phyloP scores from a whole-genome alignment of 495 filamentous ascomycete species.

The Cladorrhinum samala region DNA sequence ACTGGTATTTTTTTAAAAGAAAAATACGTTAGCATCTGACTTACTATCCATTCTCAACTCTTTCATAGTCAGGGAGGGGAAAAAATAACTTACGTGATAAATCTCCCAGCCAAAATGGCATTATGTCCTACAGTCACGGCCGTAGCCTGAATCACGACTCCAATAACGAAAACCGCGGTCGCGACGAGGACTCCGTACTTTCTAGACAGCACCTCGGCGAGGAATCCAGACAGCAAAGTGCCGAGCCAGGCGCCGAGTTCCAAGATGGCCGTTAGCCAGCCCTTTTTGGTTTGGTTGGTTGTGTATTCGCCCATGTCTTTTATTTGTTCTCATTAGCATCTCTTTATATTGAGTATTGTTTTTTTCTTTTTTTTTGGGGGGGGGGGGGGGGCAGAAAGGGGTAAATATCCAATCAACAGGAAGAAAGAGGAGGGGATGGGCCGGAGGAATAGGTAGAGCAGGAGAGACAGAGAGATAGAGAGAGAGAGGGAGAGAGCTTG shows the following conservation, averaged over 20 bases:
- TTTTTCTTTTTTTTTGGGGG: neutral
- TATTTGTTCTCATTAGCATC: conserved; percentile 8
- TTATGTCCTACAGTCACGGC: conserved; percentile 49
- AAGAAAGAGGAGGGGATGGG: no score
- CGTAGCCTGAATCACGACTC: conserved; percentile 66
- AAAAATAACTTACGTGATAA: conserved; percentile 50
- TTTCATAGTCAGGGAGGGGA: no score
- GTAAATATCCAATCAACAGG: neutral
- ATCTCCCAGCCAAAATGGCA: conserved; percentile 66
- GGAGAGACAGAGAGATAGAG: no score
- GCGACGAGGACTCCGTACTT: conserved; percentile 71
- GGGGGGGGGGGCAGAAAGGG: neutral
- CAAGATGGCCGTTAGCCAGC: conserved; percentile 75
- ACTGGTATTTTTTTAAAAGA: no score
- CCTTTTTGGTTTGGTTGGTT: conserved; percentile 58
- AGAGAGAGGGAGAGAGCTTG: no score
- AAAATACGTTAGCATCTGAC: no score
- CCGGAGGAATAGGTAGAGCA: no score
- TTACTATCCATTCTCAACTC: no score
- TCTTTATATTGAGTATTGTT: no score
- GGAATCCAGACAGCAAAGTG: conserved; percentile 65
- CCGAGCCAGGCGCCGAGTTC: conserved; percentile 80
- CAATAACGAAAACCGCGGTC: conserved; percentile 65
- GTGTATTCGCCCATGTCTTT: conserved; percentile 59
- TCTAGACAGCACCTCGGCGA: conserved; percentile 67